Conservation (phyloP, 176 grass and related monocot genomes). For the Melocanna baccifera region DNA sequence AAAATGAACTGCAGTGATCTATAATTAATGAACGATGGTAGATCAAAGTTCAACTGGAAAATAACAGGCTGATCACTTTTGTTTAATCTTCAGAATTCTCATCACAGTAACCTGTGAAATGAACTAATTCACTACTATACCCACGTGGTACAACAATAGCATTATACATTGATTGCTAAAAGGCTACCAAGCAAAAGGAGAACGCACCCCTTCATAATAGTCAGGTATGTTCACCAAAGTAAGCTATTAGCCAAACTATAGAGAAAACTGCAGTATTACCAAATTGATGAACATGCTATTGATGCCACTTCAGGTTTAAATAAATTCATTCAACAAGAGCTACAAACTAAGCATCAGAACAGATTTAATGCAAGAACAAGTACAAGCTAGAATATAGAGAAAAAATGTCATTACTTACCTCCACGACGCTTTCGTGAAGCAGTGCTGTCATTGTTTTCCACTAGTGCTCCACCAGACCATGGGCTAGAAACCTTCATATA, state of each 20-base stretch:
- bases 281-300: background rate
- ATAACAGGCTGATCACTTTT: background rate
- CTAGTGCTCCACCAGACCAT: constrained; percentile 60
- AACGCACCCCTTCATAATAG: background rate
- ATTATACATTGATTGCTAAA: background rate
- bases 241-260: background rate
- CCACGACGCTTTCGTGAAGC: constrained; percentile 86
- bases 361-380: background rate
- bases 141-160: background rate
- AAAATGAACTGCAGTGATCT: background rate
- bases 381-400: background rate
- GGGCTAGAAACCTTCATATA: constrained; percentile 62
- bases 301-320: background rate
- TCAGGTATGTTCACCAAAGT: background rate
- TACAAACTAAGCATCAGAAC: background rate
- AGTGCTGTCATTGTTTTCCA: constrained; percentile 72
- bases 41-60: background rate
- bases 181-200: background rate
- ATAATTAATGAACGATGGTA: background rate
- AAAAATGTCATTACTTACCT: constrained; percentile 42
- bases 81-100: background rate
- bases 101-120: background rate
- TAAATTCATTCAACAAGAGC: background rate
- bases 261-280: background rate
- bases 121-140: background rate